These are phyloP conservation scores for Plantago elongata DNA, from an alignment of 257 asterid genomes.

Conservation along the genomic window DNA sequence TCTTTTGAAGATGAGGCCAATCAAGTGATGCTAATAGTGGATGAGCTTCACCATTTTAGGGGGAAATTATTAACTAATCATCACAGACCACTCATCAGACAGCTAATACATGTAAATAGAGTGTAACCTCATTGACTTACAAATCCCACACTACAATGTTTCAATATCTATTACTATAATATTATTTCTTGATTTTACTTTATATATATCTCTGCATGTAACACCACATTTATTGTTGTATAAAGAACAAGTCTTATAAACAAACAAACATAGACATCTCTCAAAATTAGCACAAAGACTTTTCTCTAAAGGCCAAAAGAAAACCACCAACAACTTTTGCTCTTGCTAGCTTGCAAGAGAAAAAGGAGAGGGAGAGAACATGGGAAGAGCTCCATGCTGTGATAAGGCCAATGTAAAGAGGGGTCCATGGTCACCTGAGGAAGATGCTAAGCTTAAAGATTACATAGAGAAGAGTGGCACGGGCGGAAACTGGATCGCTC, in stretches of 20 bases:
- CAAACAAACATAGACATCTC: constrained; percentile 16
- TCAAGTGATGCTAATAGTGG: constrained; percentile 12
- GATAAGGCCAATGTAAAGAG: constrained; percentile 83
- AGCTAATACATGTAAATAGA: constrained; percentile 22
- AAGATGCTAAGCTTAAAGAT: constrained; percentile 64
- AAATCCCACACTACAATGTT: constrained; percentile 16
- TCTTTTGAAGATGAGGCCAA: constrained; percentile 20
- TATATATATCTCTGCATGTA: neutral
- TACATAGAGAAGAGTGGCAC: constrained; percentile 67
- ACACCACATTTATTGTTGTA: constrained; percentile 7
- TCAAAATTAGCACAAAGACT: constrained; percentile 14
- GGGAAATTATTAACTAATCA: constrained; percentile 12
- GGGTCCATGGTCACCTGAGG: constrained; percentile 95
- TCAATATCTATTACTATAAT: too few relatives aligned
- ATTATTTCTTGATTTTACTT: neutral
- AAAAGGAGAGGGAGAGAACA: constrained; percentile 27
- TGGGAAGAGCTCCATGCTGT: constrained; percentile 94
- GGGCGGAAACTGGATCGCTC: constrained; percentile 85
- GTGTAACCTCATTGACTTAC: constrained; percentile 51
- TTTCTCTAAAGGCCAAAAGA: constrained; percentile 13
- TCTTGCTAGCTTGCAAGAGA: too few relatives aligned
- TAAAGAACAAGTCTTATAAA: constrained; percentile 32
- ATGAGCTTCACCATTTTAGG: neutral
- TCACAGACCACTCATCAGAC: constrained; percentile 25
- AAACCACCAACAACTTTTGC: constrained; percentile 3